phyloP scores from a whole-genome alignment of 257 asterid species.

The Nyctanthes arbortristis region DNA sequence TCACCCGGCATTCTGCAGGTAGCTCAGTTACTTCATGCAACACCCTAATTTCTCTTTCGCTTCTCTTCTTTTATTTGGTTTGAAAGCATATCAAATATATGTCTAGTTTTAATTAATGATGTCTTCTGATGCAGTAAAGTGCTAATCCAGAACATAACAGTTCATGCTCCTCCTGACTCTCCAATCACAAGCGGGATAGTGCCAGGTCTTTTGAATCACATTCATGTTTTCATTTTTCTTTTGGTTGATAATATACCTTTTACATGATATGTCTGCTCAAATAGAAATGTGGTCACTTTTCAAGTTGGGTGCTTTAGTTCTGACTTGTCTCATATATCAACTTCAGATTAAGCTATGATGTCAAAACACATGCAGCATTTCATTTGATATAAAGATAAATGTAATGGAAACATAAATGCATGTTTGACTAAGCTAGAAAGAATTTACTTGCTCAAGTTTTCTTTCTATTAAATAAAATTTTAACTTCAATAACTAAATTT shows the following conservation, averaged over 20 bases:
- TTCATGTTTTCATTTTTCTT: not conserved
- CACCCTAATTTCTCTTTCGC: too few species aligned
- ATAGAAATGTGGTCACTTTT: not conserved
- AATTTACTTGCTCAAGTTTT: too few species aligned
- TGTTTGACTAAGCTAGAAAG: not conserved
- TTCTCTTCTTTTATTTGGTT: too few species aligned
- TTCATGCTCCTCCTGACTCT: constrained; percentile 74
- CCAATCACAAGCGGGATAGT: constrained; percentile 85
- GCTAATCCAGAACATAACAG: constrained; percentile 85
- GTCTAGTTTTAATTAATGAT: constrained; percentile 1
- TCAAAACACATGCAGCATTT: not conserved
- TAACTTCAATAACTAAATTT: not conserved
- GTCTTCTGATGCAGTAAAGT: constrained; percentile 64
- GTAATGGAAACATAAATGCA: not conserved
- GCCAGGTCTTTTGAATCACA: constrained; percentile 64
- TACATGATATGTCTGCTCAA: not conserved
- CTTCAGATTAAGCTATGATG: not conserved
- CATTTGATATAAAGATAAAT: not conserved
- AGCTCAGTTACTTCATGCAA: constrained; percentile 10
- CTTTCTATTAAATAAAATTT: too few species aligned
- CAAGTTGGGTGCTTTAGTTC: not conserved
- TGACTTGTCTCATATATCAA: not conserved
- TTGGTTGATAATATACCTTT: not conserved
- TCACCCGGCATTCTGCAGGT: constrained; percentile 96
- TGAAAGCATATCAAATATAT: not conserved